Base-by-base conservation (phyloP, 2,329 filamentous ascomycete species). In the Epichloe gansuensis region DNA sequence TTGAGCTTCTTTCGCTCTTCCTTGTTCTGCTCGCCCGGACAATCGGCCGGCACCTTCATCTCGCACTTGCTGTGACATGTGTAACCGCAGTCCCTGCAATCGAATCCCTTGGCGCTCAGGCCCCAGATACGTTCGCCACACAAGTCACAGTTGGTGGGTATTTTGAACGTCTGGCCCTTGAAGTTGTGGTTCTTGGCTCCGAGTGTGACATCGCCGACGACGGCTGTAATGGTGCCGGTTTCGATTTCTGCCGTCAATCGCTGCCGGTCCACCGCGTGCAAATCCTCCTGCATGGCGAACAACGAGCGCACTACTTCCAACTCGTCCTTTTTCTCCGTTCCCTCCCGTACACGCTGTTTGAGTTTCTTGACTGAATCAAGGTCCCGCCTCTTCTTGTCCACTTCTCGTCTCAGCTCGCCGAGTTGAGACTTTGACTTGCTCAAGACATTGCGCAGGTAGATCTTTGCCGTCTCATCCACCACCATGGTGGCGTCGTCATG, bases 31-130 rank as follows among this genome's bases (percentile, higher is more conserved):
- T 97, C 93, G 48, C 93, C 93, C 0, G 93, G 93, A 63, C 93
- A 98, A 64, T 95, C 88, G 7, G 93, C 87, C 0, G 93, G 89
- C 0, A 97, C 93, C 69, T 97, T 98, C 85, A 98, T 93, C 72
- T 98, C 89, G 66, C 93, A 98, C 71, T 98, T 98, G 74, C 84
- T 94, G 70, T 98, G 93, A 64, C 93, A 98, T 2, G 90, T 96
- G 70, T 96, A 98, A 36, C 94, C 93, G 63, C 93, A 98, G 66
- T 97, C 91, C 59, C 86, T 81, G 64, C 93, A 98, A 65, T 95
- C 90, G 64, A 95, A 94, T 0, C 93, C 93, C 70, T 98, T 98
- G 39, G 93, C 91, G 34, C 89, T 95, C 41, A 98, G 69, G 0
- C 93, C 93, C 93, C 93, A 98, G 65, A 98, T 95, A 31, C 93